These are phyloP conservation scores for Triticum urartu DNA, from an alignment of 176 grass and related monocot genomes.

Conservation along the genomic window DNA sequence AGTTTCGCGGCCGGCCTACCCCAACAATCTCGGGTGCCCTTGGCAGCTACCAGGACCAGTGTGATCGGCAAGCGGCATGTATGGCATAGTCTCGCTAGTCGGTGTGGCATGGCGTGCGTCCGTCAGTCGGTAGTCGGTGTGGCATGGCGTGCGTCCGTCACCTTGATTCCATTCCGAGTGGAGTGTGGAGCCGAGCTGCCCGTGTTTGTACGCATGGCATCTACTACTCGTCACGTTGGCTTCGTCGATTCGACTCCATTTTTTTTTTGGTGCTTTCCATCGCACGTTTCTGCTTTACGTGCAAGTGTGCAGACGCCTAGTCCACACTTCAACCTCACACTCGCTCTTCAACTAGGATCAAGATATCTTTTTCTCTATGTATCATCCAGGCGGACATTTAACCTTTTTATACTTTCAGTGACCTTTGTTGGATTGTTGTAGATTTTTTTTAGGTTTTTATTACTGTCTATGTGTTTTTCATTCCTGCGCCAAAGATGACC, in stretches of 20 bases:
- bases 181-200: background rate
- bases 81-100: background rate
- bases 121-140: background rate
- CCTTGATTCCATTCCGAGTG: background rate
- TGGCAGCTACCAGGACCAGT: slow-evolving; percentile 15
- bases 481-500: no score
- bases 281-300: background rate
- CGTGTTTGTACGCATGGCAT: background rate
- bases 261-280: no score
- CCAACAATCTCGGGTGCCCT: slow-evolving; percentile 23
- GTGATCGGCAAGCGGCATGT: background rate
- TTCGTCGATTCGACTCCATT: background rate
- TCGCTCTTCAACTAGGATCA: no score
- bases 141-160: background rate
- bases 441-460: no score
- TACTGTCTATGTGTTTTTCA: no score
- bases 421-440: no score
- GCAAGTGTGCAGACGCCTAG: background rate
- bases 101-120: background rate
- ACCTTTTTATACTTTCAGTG: no score
- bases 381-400: no score
- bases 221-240: background rate
- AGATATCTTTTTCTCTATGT: no score
- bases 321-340: background rate
- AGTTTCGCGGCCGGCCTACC: slow-evolving; percentile 5